Evolutionary conservation across 768 basidiomycete genomes (phyloP).

Genomic region (Lentinula raphanica): DNA sequence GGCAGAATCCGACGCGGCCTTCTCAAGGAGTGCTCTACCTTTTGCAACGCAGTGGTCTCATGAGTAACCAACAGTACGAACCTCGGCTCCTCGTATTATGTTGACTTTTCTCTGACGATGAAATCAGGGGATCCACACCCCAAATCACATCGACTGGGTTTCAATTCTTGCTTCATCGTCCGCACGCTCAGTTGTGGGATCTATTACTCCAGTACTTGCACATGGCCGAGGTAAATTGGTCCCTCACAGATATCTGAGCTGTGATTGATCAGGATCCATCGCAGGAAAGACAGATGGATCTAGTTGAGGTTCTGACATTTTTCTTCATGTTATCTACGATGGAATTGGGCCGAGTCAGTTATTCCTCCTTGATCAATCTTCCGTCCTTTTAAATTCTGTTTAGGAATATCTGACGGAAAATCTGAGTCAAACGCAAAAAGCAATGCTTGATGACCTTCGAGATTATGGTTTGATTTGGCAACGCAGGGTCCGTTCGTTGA

Average conservation of each 20-base stretch:
- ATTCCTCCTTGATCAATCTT: constrained; percentile 8
- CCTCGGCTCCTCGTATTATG: constrained; percentile 6
- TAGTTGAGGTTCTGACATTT: constrained; percentile 90
- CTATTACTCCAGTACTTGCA: constrained; percentile 85
- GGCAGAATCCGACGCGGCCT: constrained; percentile 69
- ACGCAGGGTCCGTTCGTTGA: constrained; percentile 48
- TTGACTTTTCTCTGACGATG: constrained; percentile 10
- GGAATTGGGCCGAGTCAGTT: constrained; percentile 80
- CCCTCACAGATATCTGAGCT: constrained; percentile 8
- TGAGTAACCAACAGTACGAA: constrained; percentile 51
- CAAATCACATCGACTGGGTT: constrained; percentile 94
- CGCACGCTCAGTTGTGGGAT: constrained; percentile 95
- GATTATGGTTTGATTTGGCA: constrained; percentile 95
- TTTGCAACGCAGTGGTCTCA: constrained; percentile 79
- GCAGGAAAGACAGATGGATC: constrained; percentile 84
- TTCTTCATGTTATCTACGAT: constrained; percentile 96
- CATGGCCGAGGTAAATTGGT: constrained; percentile 66
- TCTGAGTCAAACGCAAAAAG: constrained; percentile 71
- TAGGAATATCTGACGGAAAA: constrained; percentile 88
- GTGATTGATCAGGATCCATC: too few species aligned
- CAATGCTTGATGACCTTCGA: constrained; percentile 87
- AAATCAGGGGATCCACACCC: constrained; percentile 45
- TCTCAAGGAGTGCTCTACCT: constrained; percentile 81
- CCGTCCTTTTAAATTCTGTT: background rate
- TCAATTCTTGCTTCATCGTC: constrained; percentile 91